Evolutionary conservation across 2,329 filamentous ascomycete species (phyloP).

Genomic region (Ascochyta clinopodiicola): DNA sequence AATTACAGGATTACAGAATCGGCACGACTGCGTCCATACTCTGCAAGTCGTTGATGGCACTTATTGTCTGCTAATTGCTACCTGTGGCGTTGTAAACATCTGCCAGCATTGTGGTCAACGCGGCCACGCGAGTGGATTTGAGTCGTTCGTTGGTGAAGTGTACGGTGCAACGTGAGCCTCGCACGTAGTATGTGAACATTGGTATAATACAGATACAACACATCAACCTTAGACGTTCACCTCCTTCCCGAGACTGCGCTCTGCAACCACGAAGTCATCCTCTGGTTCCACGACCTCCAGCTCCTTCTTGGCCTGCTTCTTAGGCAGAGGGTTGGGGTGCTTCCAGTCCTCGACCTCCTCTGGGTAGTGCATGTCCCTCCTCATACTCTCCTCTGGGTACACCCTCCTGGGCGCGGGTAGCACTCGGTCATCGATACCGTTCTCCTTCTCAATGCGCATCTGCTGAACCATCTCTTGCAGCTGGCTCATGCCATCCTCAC

Average conservation of each 20-base stretch:
- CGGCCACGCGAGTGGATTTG: neutral
- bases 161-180: neutral
- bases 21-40: no score
- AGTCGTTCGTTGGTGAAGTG: neutral
- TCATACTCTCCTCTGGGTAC: slow-evolving; percentile 37
- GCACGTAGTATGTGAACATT: slow-evolving; percentile 17
- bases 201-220: slow-evolving; percentile 19
- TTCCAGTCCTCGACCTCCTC: slow-evolving; percentile 33
- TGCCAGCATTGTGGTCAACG: neutral
- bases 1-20: no score
- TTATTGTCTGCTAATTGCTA: no score
- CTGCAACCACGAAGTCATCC: slow-evolving; percentile 12
- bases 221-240: slow-evolving; percentile 8
- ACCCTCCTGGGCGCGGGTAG: slow-evolving; percentile 41
- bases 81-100: neutral
- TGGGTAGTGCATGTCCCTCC: slow-evolving; percentile 38
- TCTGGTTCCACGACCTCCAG: slow-evolving; percentile 11
- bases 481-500: slow-evolving; percentile 68
- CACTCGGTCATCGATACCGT: slow-evolving; percentile 35
- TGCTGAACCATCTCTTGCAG: slow-evolving; percentile 67
- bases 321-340: slow-evolving; percentile 29
- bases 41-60: no score
- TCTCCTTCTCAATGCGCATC: slow-evolving; percentile 35
- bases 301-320: slow-evolving; percentile 11
- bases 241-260: slow-evolving; percentile 13